Base-by-base conservation (phyloP, 2,329 filamentous ascomycete genomes). In the Fusarium sp. region DNA sequence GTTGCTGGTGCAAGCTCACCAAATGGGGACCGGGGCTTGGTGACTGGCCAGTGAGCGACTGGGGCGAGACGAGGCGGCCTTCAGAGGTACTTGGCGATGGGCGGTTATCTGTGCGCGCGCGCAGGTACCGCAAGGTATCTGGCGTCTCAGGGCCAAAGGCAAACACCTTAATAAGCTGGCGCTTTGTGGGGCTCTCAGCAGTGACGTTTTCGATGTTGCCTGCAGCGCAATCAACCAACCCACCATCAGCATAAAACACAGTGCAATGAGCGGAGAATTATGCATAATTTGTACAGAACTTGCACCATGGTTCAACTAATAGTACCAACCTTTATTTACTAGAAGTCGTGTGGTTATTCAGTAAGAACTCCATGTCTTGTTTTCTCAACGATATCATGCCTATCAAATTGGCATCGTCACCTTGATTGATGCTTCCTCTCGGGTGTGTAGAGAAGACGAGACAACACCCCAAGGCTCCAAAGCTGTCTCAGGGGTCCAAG, bases 141-240 rank as follows among this genome's bases (percentile, higher is more conserved):
- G 36, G 37, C 27, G 36, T 23, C 28, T 51, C 47, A 23, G 58
- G 48, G 15, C 31, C 39, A 55, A 56, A 44, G 46, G 50, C 53
- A 36, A 60, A 13, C 48, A 51, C 65, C 65, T 66, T 60, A 65
- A 54, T 70, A 70, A 70, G 69, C 69, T 46, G 59, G 44, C 31
- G 50, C 55, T 8, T 43, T 62, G 73, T 75, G 73, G 72, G 72
- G 65, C 68, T 41, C 8, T 31, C 37, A 64, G 52, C 56, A 78
- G 77, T 79, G 77, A 79, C 77, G 77, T 77, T 79, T 75, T 77
- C 77, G 75, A 78, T 78, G 77, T 75, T 78, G 77, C 76, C 76
- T 77, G 75, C 73, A 62, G 60, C 55, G 37, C 47, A 50, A 47
- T 41, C 50, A 48, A 39, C 40, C 30, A 13, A 31, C 48, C 18